These are phyloP conservation scores for Pisolithus marmoratus DNA, from an alignment of 768 basidiomycete genomes.

Conservation along the genomic window DNA sequence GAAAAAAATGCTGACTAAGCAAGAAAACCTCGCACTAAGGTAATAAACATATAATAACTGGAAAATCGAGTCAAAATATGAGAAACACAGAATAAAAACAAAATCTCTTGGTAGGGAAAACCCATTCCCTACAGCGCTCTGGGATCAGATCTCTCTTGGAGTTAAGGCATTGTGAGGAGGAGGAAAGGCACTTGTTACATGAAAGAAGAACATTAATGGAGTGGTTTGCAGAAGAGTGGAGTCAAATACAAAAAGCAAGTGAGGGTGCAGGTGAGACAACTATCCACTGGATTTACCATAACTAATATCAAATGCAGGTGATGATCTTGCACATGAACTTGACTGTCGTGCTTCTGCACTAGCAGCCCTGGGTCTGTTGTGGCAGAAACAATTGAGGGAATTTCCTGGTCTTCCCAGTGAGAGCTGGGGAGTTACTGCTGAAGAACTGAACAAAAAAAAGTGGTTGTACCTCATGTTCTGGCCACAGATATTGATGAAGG, in stretches of 20 bases:
- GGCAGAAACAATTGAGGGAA: background rate
- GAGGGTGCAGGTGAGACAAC: constrained; percentile 1
- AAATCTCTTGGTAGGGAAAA: no score
- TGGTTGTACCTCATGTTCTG: background rate
- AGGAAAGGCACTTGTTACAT: constrained; percentile 11
- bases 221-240: constrained; percentile 27
- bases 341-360: background rate
- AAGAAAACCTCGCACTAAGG: no score
- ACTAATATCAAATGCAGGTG: background rate
- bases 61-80: no score
- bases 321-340: background rate
- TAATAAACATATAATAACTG: constrained; percentile 33
- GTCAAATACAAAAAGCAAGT: background rate
- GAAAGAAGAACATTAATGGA: constrained; percentile 17
- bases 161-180: constrained; percentile 22
- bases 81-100: constrained; percentile 24
- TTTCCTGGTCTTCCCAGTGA: background rate
- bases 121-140: background rate
- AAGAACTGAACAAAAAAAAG: background rate
- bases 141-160: constrained; percentile 17
- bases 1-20: no score
- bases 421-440: background rate
- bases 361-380: background rate
- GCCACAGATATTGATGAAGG: background rate
- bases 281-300: background rate